Conservation (phyloP, 2,329 filamentous ascomycete species). For the Aspergillus caelatus region DNA sequence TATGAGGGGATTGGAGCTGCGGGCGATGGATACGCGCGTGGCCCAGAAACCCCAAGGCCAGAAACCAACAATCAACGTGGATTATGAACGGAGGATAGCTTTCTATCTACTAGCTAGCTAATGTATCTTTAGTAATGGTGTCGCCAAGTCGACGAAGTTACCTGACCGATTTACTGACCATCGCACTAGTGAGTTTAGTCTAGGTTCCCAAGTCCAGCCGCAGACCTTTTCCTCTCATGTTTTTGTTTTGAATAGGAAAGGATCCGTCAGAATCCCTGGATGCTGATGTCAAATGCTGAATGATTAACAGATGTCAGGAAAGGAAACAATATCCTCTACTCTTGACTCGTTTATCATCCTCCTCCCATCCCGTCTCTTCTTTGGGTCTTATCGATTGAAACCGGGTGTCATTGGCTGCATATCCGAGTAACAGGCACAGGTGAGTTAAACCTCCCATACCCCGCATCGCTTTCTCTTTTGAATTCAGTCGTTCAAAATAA, state of each 20-base stretch:
- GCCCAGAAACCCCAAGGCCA: background rate
- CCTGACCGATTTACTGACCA: background rate
- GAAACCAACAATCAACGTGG: background rate
- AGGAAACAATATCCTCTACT: constrained; percentile 1
- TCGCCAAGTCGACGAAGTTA: background rate
- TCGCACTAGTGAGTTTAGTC: background rate
- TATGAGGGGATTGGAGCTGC: constrained; percentile 11
- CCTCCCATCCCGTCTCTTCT: background rate
- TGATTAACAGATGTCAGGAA: background rate
- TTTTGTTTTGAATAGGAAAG: background rate
- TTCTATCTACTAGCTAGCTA: background rate
- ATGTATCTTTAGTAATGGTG: background rate
- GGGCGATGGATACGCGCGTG: background rate
- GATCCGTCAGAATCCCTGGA: background rate
- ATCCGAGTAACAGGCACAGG: background rate
- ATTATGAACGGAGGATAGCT: background rate
- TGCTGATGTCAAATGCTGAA: background rate
- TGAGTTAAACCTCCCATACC: background rate
- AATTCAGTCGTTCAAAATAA: background rate
- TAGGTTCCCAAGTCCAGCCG: background rate
- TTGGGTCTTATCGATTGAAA: background rate
- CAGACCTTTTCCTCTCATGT: background rate
- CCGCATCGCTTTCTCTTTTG: background rate
- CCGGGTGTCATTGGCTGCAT: background rate
- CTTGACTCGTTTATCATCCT: constrained; percentile 11